A percentile compares a stretch with the other conserved stretches of the same genome.
Conservation (phyloP, 2,329 filamentous ascomycete species). For the Colletotrichum sp. region DNA sequence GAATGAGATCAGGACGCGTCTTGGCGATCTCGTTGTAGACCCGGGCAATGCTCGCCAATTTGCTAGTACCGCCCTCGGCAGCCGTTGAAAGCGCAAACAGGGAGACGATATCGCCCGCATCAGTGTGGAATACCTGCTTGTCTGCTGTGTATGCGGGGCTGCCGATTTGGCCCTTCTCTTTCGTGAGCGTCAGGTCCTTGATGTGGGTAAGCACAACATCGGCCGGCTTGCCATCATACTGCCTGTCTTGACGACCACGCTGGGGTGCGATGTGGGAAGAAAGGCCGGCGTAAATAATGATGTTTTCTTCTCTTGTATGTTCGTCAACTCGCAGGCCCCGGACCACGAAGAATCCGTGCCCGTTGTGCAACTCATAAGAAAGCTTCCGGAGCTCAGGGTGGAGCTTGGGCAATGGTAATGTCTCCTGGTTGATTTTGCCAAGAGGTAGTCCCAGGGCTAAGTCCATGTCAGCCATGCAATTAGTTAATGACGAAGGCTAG, state of each 20-base stretch:
- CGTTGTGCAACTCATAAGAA: conserved; percentile 58
- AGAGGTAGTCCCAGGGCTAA: conserved; percentile 32
- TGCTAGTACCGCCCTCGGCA: conserved; percentile 58
- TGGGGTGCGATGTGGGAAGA: conserved; percentile 60
- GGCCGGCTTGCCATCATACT: conserved; percentile 45
- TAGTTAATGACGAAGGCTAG: background rate
- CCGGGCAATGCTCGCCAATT: conserved; percentile 59
- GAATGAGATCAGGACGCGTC: conserved; percentile 65
- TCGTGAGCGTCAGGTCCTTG: conserved; percentile 57
- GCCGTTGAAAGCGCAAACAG: conserved; percentile 60
- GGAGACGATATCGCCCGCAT: conserved; percentile 62
- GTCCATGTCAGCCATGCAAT: background rate
- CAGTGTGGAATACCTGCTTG: conserved; percentile 68
- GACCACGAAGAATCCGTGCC: conserved; percentile 66
- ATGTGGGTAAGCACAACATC: conserved; percentile 64
- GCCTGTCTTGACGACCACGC: conserved; percentile 57
- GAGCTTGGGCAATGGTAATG: conserved; percentile 60
- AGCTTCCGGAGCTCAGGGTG: conserved; percentile 53
- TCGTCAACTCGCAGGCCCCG: conserved; percentile 58
- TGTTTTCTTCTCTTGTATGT: conserved; percentile 59
- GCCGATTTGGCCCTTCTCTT: conserved; percentile 48
- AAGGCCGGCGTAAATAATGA: conserved; percentile 64
- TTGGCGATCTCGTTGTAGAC: conserved; percentile 68
- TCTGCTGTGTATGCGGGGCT: conserved; percentile 64
- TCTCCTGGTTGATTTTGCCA: conserved; percentile 49